phyloP scores from a whole-genome alignment of 1,284 basidiomycete species.

The Sphagnurus paluster region DNA sequence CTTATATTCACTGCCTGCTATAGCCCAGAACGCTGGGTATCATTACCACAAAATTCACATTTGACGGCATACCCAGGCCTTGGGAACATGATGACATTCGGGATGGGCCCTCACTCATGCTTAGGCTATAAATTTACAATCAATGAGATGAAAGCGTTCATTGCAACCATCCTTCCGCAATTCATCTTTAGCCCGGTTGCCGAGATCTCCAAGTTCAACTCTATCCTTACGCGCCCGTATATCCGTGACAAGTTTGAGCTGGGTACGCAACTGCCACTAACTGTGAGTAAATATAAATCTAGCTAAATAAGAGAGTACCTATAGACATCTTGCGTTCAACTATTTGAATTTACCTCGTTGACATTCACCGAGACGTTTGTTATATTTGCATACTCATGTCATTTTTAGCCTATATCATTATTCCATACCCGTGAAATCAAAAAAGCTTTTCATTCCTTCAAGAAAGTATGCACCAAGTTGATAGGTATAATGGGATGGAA shows the following conservation, averaged over 20 bases:
- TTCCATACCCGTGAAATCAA: neutral
- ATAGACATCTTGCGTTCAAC: too few species aligned
- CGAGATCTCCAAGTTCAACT: constrained; percentile 45
- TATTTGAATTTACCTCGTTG: too few species aligned
- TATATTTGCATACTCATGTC: too few species aligned
- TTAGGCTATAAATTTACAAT: constrained; percentile 47
- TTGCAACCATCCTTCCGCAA: constrained; percentile 42
- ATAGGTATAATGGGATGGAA: neutral
- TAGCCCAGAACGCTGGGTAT: constrained; percentile 53
- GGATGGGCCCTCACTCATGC: constrained; percentile 50
- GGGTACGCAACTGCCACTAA: constrained; percentile 41
- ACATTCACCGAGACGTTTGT: too few species aligned
- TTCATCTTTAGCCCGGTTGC: constrained; percentile 45
- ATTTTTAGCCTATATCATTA: neutral
- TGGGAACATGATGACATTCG: constrained; percentile 53
- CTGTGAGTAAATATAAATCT: constrained; percentile 28
- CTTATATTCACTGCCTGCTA: neutral
- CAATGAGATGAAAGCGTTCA: constrained; percentile 48
- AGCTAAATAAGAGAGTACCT: too few species aligned
- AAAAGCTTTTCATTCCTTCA: neutral
- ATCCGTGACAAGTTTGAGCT: constrained; percentile 36
- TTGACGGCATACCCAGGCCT: constrained; percentile 43
- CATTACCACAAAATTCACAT: constrained; percentile 36
- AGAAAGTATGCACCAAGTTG: neutral
- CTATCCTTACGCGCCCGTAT: constrained; percentile 48